Percentiles rank a stretch among this genome's conserved stretches.
Conservation (phyloP, 2,329 filamentous ascomycete species). For the Fusarium gaditjirri region DNA sequence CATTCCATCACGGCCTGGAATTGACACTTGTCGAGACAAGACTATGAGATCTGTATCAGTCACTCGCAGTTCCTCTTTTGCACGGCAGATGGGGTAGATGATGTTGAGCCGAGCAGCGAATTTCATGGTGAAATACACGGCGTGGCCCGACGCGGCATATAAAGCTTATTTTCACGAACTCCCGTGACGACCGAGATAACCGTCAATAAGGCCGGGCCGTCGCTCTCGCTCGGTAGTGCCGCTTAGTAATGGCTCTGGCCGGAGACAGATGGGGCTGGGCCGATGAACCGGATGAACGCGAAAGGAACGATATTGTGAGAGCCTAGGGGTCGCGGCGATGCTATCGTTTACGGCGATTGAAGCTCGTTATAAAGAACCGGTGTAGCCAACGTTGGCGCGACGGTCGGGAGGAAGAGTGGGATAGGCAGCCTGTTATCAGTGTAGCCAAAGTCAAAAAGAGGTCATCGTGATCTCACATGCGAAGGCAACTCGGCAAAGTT, state of each 20-base stretch:
- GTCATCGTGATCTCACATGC: not conserved
- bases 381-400: not conserved
- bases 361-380: not conserved
- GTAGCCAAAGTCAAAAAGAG: not conserved
- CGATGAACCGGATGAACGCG: not conserved
- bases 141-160: not conserved
- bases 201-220: not conserved
- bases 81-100: no score
- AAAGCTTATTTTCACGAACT: not conserved
- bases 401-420: not conserved
- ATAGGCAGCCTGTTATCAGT: not conserved
- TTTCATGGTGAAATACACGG: no score
- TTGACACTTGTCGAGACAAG: not conserved
- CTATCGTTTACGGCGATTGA: not conserved
- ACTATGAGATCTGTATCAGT: no score
- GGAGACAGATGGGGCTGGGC: no score
- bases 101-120: not conserved
- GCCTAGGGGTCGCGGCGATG: no score
- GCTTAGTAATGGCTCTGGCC: not conserved
- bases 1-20: fast-evolving
- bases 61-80: not conserved
- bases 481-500: not conserved
- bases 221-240: not conserved
- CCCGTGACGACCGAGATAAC: not conserved
- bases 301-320: not conserved